Conservation (phyloP, 148 eudicot species). For the Hydrangea macrophylla region DNA sequence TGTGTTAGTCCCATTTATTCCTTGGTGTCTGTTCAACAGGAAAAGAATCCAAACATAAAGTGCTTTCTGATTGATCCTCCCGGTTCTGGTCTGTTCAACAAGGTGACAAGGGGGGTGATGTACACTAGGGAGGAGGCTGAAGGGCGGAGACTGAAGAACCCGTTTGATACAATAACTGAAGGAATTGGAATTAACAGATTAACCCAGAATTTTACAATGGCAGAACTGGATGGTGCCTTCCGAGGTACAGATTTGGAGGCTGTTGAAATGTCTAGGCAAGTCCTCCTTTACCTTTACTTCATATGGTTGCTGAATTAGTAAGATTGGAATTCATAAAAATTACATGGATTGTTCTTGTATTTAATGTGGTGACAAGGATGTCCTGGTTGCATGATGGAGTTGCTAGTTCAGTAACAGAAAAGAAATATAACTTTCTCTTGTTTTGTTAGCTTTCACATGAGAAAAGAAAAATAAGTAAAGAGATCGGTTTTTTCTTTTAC, state of each 20-base stretch:
- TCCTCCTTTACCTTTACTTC: neutral
- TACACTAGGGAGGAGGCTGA: constrained; percentile 97
- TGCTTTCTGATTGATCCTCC: constrained; percentile 95
- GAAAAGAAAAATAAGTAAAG: too few relatives aligned
- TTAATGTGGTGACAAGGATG: neutral
- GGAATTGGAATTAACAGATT: constrained; percentile 93
- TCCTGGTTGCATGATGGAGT: constrained; percentile 3
- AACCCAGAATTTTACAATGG: constrained; percentile 81
- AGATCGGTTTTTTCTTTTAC: too few relatives aligned
- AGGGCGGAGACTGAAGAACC: constrained; percentile 86
- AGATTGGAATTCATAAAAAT: neutral
- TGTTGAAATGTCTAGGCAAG: constrained; percentile 98
- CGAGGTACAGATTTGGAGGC: constrained; percentile 91
- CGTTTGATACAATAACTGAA: constrained; percentile 93
- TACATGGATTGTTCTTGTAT: neutral
- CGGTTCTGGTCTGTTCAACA: constrained; percentile 93
- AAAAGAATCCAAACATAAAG: constrained; percentile 58
- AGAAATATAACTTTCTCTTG: too few relatives aligned
- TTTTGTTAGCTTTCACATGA: too few relatives aligned
- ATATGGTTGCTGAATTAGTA: neutral
- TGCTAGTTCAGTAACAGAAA: too few relatives aligned
- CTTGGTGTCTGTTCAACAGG: constrained; percentile 40
- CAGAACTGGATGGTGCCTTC: constrained; percentile 90
- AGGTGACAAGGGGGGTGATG: constrained; percentile 96
- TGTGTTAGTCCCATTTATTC: neutral